These are phyloP conservation scores for Ganoderma lingzhi DNA, from an alignment of 1,284 basidiomycete species.

Conservation along the genomic window DNA sequence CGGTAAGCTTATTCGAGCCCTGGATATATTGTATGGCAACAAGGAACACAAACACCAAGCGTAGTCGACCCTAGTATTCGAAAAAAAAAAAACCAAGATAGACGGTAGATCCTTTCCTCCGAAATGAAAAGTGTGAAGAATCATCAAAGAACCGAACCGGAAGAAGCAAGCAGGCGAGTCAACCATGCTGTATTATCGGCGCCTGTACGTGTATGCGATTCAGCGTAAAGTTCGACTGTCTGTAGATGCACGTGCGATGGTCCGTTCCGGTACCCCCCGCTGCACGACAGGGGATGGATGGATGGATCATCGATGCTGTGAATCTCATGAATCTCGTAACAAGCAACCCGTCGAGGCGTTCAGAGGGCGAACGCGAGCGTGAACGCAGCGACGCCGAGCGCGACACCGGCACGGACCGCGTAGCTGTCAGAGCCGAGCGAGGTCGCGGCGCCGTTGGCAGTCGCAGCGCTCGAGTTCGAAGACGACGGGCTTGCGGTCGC, in stretches of 20 bases:
- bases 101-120: neutral
- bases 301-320: neutral
- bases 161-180: neutral
- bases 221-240: neutral
- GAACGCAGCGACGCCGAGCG: constrained; percentile 34
- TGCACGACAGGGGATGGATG: neutral
- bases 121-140: neutral
- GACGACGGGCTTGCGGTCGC: constrained; percentile 2
- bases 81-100: neutral
- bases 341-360: neutral
- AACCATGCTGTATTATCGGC: neutral
- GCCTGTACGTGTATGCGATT: neutral
- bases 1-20: neutral
- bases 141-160: neutral
- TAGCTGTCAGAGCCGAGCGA: constrained; percentile 29
- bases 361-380: constrained; percentile 35
- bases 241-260: neutral
- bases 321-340: neutral
- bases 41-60: neutral
- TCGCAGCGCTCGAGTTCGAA: constrained; percentile 1
- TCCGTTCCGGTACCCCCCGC: neutral
- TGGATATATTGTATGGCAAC: neutral
- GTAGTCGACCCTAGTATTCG: neutral
- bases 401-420: constrained; percentile 31
- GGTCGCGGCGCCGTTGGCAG: constrained; percentile 22